phyloP scores from a whole-genome alignment of 352 stramenopile species.

The Phytophthora pinifolia region DNA sequence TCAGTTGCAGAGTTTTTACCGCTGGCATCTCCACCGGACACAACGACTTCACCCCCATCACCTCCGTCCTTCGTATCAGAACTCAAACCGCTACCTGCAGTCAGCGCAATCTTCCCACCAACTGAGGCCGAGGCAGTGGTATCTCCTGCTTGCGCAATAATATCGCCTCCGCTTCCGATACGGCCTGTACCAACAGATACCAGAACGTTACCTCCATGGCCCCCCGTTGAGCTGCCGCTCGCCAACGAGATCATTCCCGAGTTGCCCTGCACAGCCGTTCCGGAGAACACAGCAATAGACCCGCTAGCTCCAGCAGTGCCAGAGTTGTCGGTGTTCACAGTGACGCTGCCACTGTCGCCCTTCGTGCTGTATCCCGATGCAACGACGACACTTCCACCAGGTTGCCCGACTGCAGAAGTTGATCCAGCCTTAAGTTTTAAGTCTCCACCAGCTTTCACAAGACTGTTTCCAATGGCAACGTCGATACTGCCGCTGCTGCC shows the following conservation, averaged over 20 bases:
- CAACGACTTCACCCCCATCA: constrained; percentile 62
- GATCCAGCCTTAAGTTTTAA: constrained; percentile 31
- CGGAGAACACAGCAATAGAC: constrained; percentile 63
- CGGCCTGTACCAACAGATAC: constrained; percentile 58
- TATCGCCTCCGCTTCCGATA: constrained; percentile 59
- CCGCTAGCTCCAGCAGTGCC: constrained; percentile 78
- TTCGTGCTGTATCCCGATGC: constrained; percentile 66
- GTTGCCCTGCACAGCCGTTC: constrained; percentile 49
- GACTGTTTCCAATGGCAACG: constrained; percentile 24
- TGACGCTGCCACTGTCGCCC: constrained; percentile 79
- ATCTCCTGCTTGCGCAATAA: constrained; percentile 71
- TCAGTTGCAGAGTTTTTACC: constrained; percentile 46
- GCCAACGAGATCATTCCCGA: constrained; percentile 67
- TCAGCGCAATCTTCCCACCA: constrained; percentile 53
- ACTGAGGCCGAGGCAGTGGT: constrained; percentile 35
- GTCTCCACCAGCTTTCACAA: constrained; percentile 21
- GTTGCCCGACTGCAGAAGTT: constrained; percentile 37
- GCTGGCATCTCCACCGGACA: constrained; percentile 61
- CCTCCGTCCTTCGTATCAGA: constrained; percentile 59
- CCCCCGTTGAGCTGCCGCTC: constrained; percentile 64
- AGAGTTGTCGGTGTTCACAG: constrained; percentile 70
- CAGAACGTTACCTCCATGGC: constrained; percentile 66
- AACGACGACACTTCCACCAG: constrained; percentile 80
- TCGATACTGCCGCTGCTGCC: constrained; percentile 28
- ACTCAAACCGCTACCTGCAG: constrained; percentile 42